A percentile compares a stretch with the other conserved stretches of the same genome.
These are phyloP conservation scores for Venturia nashicola DNA, from an alignment of 2,329 filamentous ascomycete species.

Conservation along the genomic window DNA sequence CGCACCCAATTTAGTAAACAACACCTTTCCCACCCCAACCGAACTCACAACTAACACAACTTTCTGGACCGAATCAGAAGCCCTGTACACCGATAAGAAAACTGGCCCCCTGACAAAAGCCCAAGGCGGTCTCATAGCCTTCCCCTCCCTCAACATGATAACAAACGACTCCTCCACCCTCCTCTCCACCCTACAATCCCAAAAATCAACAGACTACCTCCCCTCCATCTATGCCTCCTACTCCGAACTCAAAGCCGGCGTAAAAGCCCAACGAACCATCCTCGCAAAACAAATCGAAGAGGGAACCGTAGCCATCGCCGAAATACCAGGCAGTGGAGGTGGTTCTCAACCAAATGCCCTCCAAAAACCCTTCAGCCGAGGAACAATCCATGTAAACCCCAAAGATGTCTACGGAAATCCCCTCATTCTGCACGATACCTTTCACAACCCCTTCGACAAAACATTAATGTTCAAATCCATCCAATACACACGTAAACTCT, in stretches of 20 bases:
- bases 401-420: background rate
- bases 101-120: background rate
- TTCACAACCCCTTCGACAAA: background rate
- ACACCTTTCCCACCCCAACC: background rate
- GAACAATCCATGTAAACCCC: constrained; percentile 18
- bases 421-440: background rate
- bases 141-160: background rate
- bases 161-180: background rate
- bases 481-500: background rate
- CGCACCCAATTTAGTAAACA: background rate
- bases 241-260: background rate
- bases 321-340: background rate
- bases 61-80: background rate
- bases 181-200: background rate
- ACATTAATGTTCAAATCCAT: background rate
- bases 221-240: background rate
- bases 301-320: background rate
- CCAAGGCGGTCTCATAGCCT: background rate
- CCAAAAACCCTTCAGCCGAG: constrained; percentile 17
- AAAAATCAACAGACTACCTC: background rate
- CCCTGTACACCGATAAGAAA: background rate
- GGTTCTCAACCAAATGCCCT: background rate
- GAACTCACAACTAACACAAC: background rate
- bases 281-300: background rate
- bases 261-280: background rate